phyloP scores from a whole-genome alignment of 139 green algal species.

The Chlamydomonas schloesseri region DNA sequence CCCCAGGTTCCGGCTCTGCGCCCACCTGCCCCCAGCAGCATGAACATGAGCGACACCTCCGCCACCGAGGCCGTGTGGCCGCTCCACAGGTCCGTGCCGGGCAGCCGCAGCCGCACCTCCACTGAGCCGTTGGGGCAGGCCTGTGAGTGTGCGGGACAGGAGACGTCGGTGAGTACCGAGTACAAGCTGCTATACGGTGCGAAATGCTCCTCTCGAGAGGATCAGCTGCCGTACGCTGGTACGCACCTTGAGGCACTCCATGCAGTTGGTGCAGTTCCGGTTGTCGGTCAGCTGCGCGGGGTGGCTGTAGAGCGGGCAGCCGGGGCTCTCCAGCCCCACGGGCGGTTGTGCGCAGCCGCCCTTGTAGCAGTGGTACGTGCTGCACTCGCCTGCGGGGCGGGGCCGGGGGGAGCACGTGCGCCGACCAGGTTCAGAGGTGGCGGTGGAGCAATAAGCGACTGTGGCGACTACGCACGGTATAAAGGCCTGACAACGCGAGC shows the following conservation, averaged over 20 bases:
- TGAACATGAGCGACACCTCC: slow-evolving; percentile 79
- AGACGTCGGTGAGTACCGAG: too few species aligned
- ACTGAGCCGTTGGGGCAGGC: slow-evolving; percentile 73
- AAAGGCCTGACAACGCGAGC: too few species aligned
- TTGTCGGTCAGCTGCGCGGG: slow-evolving; percentile 85
- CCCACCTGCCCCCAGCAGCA: slow-evolving; percentile 75
- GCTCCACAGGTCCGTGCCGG: slow-evolving; percentile 75
- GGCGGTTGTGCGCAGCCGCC: slow-evolving; percentile 58
- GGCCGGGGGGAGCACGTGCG: background rate
- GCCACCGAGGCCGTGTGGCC: slow-evolving; percentile 65
- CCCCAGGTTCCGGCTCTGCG: too few species aligned
- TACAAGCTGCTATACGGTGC: too few species aligned
- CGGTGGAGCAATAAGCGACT: too few species aligned
- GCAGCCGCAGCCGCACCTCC: slow-evolving; percentile 71
- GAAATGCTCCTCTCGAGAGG: too few species aligned
- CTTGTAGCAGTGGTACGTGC: slow-evolving; percentile 81
- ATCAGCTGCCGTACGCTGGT: too few species aligned
- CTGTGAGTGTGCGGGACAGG: slow-evolving; percentile 54
- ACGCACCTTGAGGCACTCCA: slow-evolving; percentile 60
- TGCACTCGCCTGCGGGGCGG: slow-evolving; percentile 65
- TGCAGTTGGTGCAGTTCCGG: slow-evolving; percentile 82
- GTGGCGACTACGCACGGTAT: too few species aligned
- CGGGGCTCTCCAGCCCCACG: slow-evolving; percentile 53
- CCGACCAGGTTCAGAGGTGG: background rate
- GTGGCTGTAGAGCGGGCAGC: slow-evolving; percentile 85